Evolutionary conservation across 805 yeast species (phyloP).

Genomic region (Pichia phayaonensis): DNA sequence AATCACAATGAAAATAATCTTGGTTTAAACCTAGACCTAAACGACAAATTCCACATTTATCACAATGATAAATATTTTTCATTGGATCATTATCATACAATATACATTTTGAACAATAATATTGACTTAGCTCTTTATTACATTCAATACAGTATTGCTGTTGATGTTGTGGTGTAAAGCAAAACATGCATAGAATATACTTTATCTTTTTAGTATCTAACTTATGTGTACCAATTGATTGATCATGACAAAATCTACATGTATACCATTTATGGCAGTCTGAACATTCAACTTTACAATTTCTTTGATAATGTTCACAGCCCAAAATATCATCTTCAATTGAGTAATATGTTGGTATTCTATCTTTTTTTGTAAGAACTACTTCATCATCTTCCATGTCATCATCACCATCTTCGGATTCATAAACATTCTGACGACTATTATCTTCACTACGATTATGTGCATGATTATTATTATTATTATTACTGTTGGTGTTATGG

Average conservation of each 20-base stretch:
- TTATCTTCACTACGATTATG: background rate
- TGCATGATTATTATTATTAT: background rate
- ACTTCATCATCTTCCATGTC: slow-evolving; percentile 30
- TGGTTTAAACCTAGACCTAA: slow-evolving; percentile 81
- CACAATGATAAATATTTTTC: slow-evolving; percentile 86
- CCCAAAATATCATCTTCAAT: slow-evolving; percentile 46
- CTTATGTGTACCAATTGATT: slow-evolving; percentile 43
- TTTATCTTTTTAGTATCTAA: slow-evolving; percentile 52
- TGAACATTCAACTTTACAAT: slow-evolving; percentile 78
- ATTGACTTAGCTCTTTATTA: slow-evolving; percentile 57
- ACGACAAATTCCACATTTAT: slow-evolving; percentile 87
- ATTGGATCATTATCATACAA: slow-evolving; percentile 73
- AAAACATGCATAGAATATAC: slow-evolving; percentile 74
- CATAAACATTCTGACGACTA: slow-evolving; percentile 5
- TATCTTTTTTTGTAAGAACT: slow-evolving; percentile 40
- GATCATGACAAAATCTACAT: slow-evolving; percentile 84
- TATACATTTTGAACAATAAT: slow-evolving; percentile 72
- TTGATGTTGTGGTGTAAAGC: slow-evolving; percentile 70
- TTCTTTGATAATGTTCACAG: slow-evolving; percentile 75
- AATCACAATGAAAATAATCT: slow-evolving; percentile 86
- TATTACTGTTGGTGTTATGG: background rate
- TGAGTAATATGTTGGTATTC: slow-evolving; percentile 40
- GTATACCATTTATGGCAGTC: slow-evolving; percentile 67
- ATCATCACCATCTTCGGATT: slow-evolving; percentile 14
- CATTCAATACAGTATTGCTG: slow-evolving; percentile 63